Percentiles rank a stretch among this genome's conserved stretches.
Evolutionary conservation across 2,329 filamentous ascomycete genomes (phyloP).

Genomic region (Cercospora canescens): DNA sequence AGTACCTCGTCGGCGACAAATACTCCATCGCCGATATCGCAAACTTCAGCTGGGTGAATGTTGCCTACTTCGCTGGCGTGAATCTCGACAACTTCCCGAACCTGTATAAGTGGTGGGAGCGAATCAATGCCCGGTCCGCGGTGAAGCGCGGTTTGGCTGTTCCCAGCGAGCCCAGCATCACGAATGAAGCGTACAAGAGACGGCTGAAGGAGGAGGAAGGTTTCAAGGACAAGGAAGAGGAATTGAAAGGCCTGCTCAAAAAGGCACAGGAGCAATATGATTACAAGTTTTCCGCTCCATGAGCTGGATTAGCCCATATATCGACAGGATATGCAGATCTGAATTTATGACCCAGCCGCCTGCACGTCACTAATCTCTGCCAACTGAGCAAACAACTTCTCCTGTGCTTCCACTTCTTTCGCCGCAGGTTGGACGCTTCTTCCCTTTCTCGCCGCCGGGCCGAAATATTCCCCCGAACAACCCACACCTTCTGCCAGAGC

Average conservation of each 20-base stretch:
- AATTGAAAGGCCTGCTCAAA: constrained; percentile 38
- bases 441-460: constrained; percentile 7
- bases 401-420: constrained; percentile 1
- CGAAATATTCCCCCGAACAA: constrained; percentile 8
- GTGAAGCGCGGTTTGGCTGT: constrained; percentile 43
- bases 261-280: constrained; percentile 48
- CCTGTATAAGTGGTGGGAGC: constrained; percentile 47
- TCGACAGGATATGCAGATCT: not conserved
- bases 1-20: constrained; percentile 49
- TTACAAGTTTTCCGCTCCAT: constrained; percentile 43
- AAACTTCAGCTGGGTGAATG: constrained; percentile 48
- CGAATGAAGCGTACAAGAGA: constrained; percentile 45
- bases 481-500: constrained; percentile 12
- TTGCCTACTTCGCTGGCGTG: constrained; percentile 42
- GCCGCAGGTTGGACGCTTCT: constrained; percentile 1
- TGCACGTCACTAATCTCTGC: constrained; percentile 5
- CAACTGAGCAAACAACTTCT: constrained; percentile 9
- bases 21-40: constrained; percentile 51
- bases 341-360: not conserved
- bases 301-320: not conserved
- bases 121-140: constrained; percentile 43
- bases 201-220: constrained; percentile 50
- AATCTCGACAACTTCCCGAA: constrained; percentile 45
- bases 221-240: constrained; percentile 48
- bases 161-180: constrained; percentile 39